phyloP scores from a whole-genome alignment of 2,329 filamentous ascomycete genomes.

The Xylariaceae sp. region DNA sequence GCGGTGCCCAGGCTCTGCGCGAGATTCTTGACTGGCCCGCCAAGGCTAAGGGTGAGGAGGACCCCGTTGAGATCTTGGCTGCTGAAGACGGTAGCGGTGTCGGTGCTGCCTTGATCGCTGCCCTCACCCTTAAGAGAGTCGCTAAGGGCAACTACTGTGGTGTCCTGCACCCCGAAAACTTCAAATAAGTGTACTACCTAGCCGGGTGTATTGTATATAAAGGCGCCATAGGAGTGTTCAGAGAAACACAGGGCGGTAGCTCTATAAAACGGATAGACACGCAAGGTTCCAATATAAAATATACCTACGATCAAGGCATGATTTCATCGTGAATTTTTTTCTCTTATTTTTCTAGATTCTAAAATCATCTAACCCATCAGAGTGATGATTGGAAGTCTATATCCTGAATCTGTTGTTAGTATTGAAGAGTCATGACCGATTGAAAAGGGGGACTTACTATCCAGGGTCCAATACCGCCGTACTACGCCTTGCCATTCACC shows the following conservation, averaged over 20 bases:
- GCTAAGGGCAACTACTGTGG: slow-evolving; percentile 58
- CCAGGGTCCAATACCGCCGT: slow-evolving; percentile 83
- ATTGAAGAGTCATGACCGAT: slow-evolving; percentile 2
- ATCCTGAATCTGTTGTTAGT: slow-evolving; percentile 44
- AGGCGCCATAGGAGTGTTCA: slow-evolving; percentile 13
- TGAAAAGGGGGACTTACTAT: slow-evolving; percentile 47
- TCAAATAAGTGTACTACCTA: slow-evolving; percentile 34
- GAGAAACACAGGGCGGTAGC: slow-evolving; percentile 8
- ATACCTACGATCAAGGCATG: slow-evolving; percentile 9
- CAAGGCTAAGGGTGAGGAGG: slow-evolving; percentile 67
- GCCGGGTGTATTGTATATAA: slow-evolving; percentile 2
- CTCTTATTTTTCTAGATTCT: too few species aligned
- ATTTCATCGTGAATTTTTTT: background rate
- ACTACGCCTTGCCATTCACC: slow-evolving; percentile 85
- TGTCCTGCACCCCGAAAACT: slow-evolving; percentile 62
- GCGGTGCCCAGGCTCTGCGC: slow-evolving; percentile 80
- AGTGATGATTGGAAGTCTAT: slow-evolving; percentile 67
- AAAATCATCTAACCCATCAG: slow-evolving; percentile 55
- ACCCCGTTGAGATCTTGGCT: slow-evolving; percentile 80
- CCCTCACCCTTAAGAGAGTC: slow-evolving; percentile 60
- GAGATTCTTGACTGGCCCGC: slow-evolving; percentile 94
- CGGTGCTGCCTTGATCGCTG: slow-evolving; percentile 90
- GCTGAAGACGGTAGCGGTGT: slow-evolving; percentile 96
- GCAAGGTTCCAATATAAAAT: slow-evolving; percentile 6
- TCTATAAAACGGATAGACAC: slow-evolving; percentile 18